Evolutionary conservation across 2,329 filamentous ascomycete species (phyloP), one percentile per base, ranked within the genome.

Genomic region (Venturia aucupariae): DNA sequence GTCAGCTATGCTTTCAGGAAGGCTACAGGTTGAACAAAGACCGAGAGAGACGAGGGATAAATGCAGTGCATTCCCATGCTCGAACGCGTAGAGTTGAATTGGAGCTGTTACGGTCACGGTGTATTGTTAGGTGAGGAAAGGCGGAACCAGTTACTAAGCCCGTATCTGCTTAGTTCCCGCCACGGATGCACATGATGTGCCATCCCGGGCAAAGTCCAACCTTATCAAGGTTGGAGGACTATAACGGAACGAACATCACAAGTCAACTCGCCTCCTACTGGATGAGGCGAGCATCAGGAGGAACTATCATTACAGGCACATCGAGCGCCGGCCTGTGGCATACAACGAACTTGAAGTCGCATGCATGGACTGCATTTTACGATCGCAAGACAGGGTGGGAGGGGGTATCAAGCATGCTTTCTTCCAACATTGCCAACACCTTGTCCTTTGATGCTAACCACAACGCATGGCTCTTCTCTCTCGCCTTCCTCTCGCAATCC

Each of bases 401-500:
- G 48, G 48, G 48, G 48, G 51, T 57, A 57, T 57, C 51, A 63
- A 59, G 84, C 85, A 74, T 97, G 89, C 79, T 97, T 97, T 72
- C 92, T 86, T 63, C 93, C 93, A 60, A 97, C 90, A 74, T 97
- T 99, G 38, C 94, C 94, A 66, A 99, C 90, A 54, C 94, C 94
- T 70, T 86, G 87, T 39, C 94, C 94, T 72, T 97, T 96, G 54
- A 99, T 89, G 69, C 91, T 95, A 70, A 99, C 82, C 66, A 96
- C 83, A 62, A 97, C 83, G 74, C 96, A 90, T 22, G 78, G 76
- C 6, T 77, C 80, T 54, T 71, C 75, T 19, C 88, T 84, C 39
- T 85, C 85, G 15, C 63, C 65, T n/a, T 84, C 86, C 68, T 93
- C 90, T 71, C 92, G 82, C 71, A 97, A 79, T 17, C 93, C 93